These are phyloP conservation scores for Punica granatum DNA, from an alignment of 345 rosid species.

Conservation along the genomic window DNA sequence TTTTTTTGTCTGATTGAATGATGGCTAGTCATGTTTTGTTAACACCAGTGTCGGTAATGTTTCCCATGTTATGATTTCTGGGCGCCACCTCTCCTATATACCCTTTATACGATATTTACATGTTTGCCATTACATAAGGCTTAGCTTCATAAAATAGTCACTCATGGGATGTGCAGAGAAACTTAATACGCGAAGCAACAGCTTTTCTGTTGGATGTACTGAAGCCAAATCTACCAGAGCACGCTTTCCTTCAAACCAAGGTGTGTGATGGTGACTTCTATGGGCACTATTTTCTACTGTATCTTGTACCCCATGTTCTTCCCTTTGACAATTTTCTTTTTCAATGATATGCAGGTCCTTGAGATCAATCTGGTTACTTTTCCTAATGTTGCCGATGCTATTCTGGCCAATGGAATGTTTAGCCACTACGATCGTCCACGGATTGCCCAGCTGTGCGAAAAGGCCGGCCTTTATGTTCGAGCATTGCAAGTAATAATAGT, in stretches of 20 bases:
- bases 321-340: constrained; percentile 11
- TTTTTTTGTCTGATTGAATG: too few species aligned
- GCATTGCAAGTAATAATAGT: constrained; percentile 68
- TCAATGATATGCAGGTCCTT: constrained; percentile 50
- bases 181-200: constrained; percentile 95
- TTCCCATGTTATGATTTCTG: background rate
- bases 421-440: constrained; percentile 98
- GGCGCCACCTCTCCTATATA: background rate
- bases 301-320: background rate
- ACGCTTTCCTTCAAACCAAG: constrained; percentile 87
- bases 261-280: constrained; percentile 21
- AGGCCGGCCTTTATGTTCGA: constrained; percentile 91
- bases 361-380: constrained; percentile 97
- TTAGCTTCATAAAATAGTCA: background rate
- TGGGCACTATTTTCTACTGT: background rate
- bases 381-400: constrained; percentile 98
- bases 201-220: constrained; percentile 93
- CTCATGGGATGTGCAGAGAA: constrained; percentile 49
- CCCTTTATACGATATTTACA: background rate
- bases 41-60: background rate
- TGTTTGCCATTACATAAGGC: background rate
- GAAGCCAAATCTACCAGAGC: constrained; percentile 95
- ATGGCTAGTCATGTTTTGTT: background rate
- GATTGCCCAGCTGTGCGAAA: constrained; percentile 96
- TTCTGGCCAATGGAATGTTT: constrained; percentile 96